Percentiles rank a stretch among this genome's conserved stretches.
Conservation (phyloP, 345 rosid species). For the Ceriops zippeliana region DNA sequence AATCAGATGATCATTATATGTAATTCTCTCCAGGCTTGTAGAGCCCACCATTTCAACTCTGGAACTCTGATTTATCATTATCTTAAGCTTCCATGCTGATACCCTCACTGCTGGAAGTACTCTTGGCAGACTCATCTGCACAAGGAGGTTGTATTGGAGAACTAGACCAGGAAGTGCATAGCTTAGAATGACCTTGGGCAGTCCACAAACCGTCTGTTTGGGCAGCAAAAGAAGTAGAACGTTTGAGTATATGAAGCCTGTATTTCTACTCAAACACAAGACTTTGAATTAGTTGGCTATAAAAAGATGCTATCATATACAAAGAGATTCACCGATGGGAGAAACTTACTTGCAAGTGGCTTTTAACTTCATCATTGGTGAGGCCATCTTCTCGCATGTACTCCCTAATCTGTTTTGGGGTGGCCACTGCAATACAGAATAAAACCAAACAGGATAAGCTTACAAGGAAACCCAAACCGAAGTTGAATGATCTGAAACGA, state of each 20-base stretch:
- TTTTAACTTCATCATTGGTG: slow-evolving; percentile 32
- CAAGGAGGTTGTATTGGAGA: slow-evolving; percentile 13
- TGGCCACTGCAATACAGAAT: slow-evolving; percentile 17
- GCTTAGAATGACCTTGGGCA: slow-evolving; percentile 6
- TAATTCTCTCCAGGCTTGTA: slow-evolving; percentile 9
- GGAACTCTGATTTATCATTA: slow-evolving; percentile 22
- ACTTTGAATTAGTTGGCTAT: background rate
- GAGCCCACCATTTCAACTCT: slow-evolving; percentile 17
- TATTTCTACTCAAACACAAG: slow-evolving; percentile 17
- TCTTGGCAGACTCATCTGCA: slow-evolving; percentile 8
- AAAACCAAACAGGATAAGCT: slow-evolving; percentile 1
- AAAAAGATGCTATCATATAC: background rate
- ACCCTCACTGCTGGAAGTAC: slow-evolving; percentile 5
- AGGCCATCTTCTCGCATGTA: slow-evolving; percentile 30
- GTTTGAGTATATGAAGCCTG: slow-evolving; percentile 27
- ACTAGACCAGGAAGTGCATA: slow-evolving; percentile 3
- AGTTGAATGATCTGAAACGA: background rate
- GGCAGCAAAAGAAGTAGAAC: slow-evolving; percentile 12
- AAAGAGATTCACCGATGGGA: background rate
- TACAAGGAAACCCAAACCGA: background rate
- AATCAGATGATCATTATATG: slow-evolving; percentile 15
- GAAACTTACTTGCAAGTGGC: slow-evolving; percentile 25
- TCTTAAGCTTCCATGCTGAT: slow-evolving; percentile 16
- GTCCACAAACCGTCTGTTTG: slow-evolving; percentile 12
- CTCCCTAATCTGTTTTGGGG: slow-evolving; percentile 33